phyloP scores from a whole-genome alignment of 2,329 filamentous ascomycete species.

The Penicillium sp. region DNA sequence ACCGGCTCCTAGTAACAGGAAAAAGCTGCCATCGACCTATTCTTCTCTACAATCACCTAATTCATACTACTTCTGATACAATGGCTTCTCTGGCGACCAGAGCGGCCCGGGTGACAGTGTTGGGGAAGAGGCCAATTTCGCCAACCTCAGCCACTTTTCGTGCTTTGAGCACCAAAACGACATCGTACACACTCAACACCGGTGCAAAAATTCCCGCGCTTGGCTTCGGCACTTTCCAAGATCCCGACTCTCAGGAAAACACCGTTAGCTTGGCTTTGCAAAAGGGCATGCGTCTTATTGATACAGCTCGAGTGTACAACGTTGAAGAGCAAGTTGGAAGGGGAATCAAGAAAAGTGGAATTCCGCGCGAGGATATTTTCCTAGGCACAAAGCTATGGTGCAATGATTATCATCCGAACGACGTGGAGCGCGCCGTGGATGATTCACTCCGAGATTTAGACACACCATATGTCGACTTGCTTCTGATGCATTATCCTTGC shows the following conservation, averaged over 20 bases:
- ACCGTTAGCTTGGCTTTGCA: constrained; percentile 42
- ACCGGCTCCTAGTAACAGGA: too few relatives aligned
- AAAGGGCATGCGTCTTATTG: constrained; percentile 39
- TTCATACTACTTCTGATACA: too few relatives aligned
- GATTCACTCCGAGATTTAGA: constrained; percentile 60
- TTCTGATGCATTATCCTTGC: constrained; percentile 59
- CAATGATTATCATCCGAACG: constrained; percentile 56
- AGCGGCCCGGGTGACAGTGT: too few relatives aligned
- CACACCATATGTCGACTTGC: constrained; percentile 65
- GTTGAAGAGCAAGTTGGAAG: constrained; percentile 61
- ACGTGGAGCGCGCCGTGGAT: constrained; percentile 61
- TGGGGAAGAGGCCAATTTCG: too few relatives aligned
- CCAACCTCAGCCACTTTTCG: too few relatives aligned
- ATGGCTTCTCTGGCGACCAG: too few relatives aligned
- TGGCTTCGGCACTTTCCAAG: constrained; percentile 55
- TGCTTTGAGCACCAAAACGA: not conserved
- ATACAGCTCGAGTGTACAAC: constrained; percentile 39
- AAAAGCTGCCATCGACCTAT: too few relatives aligned
- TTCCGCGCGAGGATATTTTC: constrained; percentile 49
- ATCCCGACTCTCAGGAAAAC: constrained; percentile 45
- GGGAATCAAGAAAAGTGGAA: constrained; percentile 61
- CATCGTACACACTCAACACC: constrained; percentile 52
- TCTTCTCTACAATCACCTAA: too few relatives aligned
- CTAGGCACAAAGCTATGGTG: constrained; percentile 64
- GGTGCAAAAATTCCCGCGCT: constrained; percentile 59